Base-by-base conservation (phyloP, 495 filamentous ascomycete genomes). In the Neurospora sp. region DNA sequence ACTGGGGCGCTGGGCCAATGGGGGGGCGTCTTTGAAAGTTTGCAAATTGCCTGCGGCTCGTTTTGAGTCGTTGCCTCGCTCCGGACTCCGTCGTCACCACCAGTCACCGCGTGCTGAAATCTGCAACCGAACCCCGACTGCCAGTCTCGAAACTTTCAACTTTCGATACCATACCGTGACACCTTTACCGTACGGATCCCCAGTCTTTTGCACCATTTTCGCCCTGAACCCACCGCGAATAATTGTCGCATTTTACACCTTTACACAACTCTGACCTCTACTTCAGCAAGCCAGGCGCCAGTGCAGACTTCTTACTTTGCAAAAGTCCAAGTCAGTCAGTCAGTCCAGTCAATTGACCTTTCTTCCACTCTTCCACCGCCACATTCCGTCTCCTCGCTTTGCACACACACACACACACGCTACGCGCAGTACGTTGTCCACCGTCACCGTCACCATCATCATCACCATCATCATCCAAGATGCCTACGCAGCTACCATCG, bases 401-500 rank as follows among this genome's bases (percentile, higher is more conserved):
- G 8, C 4, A 27, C 53, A 16, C 22, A 7, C 53, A 31, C 53
- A 12, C 53, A 61, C 27, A 35, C 14, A 35, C 53, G 20, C 46
- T 59, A 65, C 53, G 53, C 27, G 53, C 53, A 65, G 53, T 65
- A 65, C 53, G 53, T 65, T 65, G 53, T 65, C 53, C 27, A 65
- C 53, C 22, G 27, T 12, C 27, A 68, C 40, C 70, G n/a, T 18
- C 70, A 20, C 18, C 46, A 22, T 18, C 53, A 22, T 18, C 53
- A 22, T 12, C 27, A 11, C 14, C 40, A 31, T 22, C 31, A 48
- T 70, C 42, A n/a, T 48, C 39, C 70, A 77, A 44, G 69, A 94
- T 94, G 92, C 87, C 91, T 82, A 89, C 91, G 80, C 89, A 91
- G 83, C 88, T 93, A 77, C 88, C 91, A 74, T 93, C 92, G 74